Evolutionary conservation across 768 basidiomycete species (phyloP).

Genomic region (Leccinum truebloodii): DNA sequence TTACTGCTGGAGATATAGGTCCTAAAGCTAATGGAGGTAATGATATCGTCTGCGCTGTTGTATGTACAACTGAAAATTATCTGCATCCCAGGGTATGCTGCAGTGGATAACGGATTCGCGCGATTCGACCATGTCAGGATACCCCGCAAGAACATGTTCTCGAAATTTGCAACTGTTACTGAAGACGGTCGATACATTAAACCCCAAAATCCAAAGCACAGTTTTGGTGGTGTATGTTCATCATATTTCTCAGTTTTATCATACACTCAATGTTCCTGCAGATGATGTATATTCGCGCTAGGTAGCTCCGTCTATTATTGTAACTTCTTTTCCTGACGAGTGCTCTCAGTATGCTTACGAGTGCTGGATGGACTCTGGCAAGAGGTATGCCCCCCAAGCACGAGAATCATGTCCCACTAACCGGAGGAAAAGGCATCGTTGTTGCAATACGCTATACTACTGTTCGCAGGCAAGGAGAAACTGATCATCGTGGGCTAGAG

Average conservation of each 20-base stretch:
- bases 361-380: conserved; percentile 62
- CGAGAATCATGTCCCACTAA: not conserved
- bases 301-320: conserved; percentile 34
- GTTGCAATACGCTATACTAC: conserved; percentile 72
- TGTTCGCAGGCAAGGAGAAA: conserved; percentile 67
- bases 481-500: conserved; percentile 54
- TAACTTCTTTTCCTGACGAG: not conserved
- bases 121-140: conserved; percentile 66
- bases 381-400: conserved; percentile 46
- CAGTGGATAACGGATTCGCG: conserved; percentile 69
- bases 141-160: conserved; percentile 72
- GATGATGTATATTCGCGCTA: conserved; percentile 76
- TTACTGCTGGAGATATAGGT: conserved; percentile 68
- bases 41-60: not conserved
- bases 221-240: conserved; percentile 67
- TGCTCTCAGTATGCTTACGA: conserved; percentile 56
- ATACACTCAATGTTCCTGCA: conserved; percentile 22
- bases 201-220: conserved; percentile 73
- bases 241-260: not conserved
- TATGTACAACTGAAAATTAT: not conserved
- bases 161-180: conserved; percentile 70
- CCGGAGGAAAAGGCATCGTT: conserved; percentile 46
- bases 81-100: conserved; percentile 44
- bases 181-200: conserved; percentile 61
- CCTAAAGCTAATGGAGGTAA: conserved; percentile 37